phyloP scores from a whole-genome alignment of 192 early-diverging fungal genomes.

The Dimargaris verticillata region DNA sequence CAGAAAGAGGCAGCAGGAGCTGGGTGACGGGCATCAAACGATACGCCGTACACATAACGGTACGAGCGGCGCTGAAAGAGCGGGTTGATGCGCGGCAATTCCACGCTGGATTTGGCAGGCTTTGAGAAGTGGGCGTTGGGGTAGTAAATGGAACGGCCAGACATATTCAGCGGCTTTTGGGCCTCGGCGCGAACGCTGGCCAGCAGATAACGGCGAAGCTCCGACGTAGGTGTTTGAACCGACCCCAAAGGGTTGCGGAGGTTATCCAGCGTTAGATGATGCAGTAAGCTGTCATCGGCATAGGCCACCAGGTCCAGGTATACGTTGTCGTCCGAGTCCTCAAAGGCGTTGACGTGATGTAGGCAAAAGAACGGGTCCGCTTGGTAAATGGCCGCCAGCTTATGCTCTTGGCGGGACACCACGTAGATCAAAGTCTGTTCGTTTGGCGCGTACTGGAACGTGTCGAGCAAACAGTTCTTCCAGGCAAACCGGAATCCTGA shows the following conservation, averaged over 20 bases:
- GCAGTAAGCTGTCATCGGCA: slow-evolving; percentile 35
- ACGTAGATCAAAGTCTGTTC: slow-evolving; percentile 52
- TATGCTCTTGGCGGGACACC: slow-evolving; percentile 46
- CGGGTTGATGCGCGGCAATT: slow-evolving; percentile 35
- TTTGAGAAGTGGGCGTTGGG: slow-evolving; percentile 20
- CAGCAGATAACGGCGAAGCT: slow-evolving; percentile 45
- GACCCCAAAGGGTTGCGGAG: slow-evolving; percentile 29
- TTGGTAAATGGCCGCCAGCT: slow-evolving; percentile 50
- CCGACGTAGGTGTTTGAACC: slow-evolving; percentile 28
- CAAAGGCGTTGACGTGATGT: slow-evolving; percentile 60
- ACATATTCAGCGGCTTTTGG: slow-evolving; percentile 26
- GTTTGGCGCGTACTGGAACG: slow-evolving; percentile 40
- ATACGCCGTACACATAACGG: slow-evolving; percentile 32
- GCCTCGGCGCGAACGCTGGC: slow-evolving; percentile 40
- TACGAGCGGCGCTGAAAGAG: slow-evolving; percentile 25
- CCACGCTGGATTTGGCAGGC: slow-evolving; percentile 28
- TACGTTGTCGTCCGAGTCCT: slow-evolving; percentile 41
- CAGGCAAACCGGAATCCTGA: slow-evolving; percentile 49
- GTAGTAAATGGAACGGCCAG: slow-evolving; percentile 11
- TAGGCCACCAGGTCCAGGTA: slow-evolving; percentile 48
- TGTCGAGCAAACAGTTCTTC: slow-evolving; percentile 52
- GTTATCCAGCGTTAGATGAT: slow-evolving; percentile 35
- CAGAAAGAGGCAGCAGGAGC: slow-evolving; percentile 27
- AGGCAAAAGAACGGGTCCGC: slow-evolving; percentile 41
- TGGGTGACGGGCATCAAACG: slow-evolving; percentile 22